Evolutionary conservation across 2,329 filamentous ascomycete species (phyloP).

Genomic region (Pezicula radicicola): DNA sequence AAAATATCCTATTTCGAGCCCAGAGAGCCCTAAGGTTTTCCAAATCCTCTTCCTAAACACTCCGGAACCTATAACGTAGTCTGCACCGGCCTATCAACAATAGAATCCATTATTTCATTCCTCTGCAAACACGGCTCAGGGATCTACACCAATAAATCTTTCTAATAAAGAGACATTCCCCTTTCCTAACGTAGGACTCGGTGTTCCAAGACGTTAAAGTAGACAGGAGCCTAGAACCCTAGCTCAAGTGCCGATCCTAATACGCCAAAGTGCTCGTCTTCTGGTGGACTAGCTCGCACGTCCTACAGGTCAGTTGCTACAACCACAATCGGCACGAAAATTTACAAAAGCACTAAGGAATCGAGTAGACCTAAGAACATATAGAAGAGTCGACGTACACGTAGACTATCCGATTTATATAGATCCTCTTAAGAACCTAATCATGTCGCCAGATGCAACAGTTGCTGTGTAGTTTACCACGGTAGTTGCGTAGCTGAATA

Average conservation of each 20-base stretch:
- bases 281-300: no score
- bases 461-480: background rate
- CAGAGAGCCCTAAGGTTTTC: background rate
- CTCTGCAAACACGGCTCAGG: background rate
- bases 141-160: background rate
- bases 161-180: background rate
- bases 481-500: background rate
- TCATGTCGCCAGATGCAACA: background rate
- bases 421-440: background rate
- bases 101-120: background rate
- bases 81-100: background rate
- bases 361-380: background rate
- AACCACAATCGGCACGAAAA: background rate
- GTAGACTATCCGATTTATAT: background rate
- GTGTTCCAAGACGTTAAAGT: background rate
- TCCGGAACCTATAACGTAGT: background rate
- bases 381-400: background rate
- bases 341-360: background rate
- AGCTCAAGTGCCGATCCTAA: background rate
- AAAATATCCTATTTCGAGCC: background rate
- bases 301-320: background rate
- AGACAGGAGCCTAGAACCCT: background rate
- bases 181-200: background rate
- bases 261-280: background rate
- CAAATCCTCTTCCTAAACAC: background rate